Conservation (phyloP, 2,329 filamentous ascomycete genomes). For the Cadophora sp. region DNA sequence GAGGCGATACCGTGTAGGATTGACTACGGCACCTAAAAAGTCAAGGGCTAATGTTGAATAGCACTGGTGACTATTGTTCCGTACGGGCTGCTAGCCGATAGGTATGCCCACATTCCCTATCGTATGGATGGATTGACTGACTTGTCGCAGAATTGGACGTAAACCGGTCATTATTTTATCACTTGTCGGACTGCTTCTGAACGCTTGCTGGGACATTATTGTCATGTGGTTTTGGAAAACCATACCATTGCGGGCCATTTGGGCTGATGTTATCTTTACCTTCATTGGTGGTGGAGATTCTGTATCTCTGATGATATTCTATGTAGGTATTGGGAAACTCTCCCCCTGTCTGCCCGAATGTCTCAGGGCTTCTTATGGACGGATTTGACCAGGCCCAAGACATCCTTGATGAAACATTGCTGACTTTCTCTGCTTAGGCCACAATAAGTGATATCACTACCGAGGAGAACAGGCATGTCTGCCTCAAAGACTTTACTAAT, state of each 20-base stretch:
- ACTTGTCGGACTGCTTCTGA: slow-evolving; percentile 43
- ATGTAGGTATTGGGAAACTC: slow-evolving; percentile 23
- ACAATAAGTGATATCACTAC: slow-evolving; percentile 48
- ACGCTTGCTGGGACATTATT: slow-evolving; percentile 41
- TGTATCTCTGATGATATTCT: slow-evolving; percentile 43
- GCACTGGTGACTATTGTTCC: slow-evolving; percentile 46
- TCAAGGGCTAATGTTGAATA: slow-evolving; percentile 12
- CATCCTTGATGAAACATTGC: background rate
- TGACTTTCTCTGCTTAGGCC: slow-evolving; percentile 19
- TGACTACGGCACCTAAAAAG: background rate
- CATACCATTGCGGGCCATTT: slow-evolving; percentile 46
- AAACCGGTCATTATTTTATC: slow-evolving; percentile 45
- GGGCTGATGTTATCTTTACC: slow-evolving; percentile 43
- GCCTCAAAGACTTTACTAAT: background rate
- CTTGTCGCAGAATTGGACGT: slow-evolving; percentile 43
- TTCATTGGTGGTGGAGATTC: slow-evolving; percentile 48
- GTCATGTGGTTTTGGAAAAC: slow-evolving; percentile 45
- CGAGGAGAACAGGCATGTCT: slow-evolving; percentile 46
- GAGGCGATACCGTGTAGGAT: slow-evolving; percentile 43
- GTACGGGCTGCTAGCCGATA: slow-evolving; percentile 49
- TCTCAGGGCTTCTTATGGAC: too few species aligned
- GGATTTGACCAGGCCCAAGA: too few species aligned
- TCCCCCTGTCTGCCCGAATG: too few species aligned
- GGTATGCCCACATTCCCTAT: slow-evolving; percentile 33
- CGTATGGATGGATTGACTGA: slow-evolving; percentile 17